Evolutionary conservation across 2,329 filamentous ascomycete species (phyloP).

Genomic region (Xylariaceae sp.): DNA sequence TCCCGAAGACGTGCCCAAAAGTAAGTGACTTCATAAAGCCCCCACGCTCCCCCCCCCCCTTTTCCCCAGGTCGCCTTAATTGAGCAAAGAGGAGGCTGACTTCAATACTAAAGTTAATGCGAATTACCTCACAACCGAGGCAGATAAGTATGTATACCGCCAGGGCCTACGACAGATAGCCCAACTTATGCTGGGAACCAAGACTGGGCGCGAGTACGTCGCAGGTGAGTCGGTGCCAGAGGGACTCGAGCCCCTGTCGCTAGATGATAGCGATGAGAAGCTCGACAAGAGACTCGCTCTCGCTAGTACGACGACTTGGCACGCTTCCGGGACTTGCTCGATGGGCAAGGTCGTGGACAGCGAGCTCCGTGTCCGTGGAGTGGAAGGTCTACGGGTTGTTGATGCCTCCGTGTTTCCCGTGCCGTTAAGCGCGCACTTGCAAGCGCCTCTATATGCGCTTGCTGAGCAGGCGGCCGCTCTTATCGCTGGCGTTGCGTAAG

Average conservation of each 20-base stretch:
- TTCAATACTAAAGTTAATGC: conserved; percentile 29
- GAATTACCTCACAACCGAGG: conserved; percentile 34
- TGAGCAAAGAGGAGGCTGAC: conserved; percentile 12
- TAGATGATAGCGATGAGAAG: conserved; percentile 32
- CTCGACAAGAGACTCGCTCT: conserved; percentile 32
- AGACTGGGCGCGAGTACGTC: conserved; percentile 29
- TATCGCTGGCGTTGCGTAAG: conserved; percentile 31
- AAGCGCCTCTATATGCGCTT: conserved; percentile 56
- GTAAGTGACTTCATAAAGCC: not conserved
- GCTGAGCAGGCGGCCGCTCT: conserved; percentile 63
- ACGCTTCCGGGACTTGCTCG: conserved; percentile 35
- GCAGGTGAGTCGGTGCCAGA: conserved; percentile 25
- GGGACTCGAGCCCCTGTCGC: conserved; percentile 18
- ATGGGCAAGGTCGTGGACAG: conserved; percentile 44
- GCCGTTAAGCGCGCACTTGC: conserved; percentile 50
- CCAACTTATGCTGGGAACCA: conserved; percentile 26
- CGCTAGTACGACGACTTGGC: conserved; percentile 29
- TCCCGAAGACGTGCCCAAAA: conserved; percentile 6
- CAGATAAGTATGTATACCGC: conserved; percentile 32
- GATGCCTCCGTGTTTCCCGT: conserved; percentile 44
- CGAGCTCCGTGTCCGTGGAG: conserved; percentile 42
- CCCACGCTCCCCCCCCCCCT: no score
- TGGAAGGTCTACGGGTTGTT: conserved; percentile 42
- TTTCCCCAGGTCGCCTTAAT: not conserved
- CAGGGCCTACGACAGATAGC: conserved; percentile 29